Percentiles rank a stretch among this genome's conserved stretches.
Evolutionary conservation across 768 basidiomycete species (phyloP).

Genomic region (Melanogaster broomeanus): DNA sequence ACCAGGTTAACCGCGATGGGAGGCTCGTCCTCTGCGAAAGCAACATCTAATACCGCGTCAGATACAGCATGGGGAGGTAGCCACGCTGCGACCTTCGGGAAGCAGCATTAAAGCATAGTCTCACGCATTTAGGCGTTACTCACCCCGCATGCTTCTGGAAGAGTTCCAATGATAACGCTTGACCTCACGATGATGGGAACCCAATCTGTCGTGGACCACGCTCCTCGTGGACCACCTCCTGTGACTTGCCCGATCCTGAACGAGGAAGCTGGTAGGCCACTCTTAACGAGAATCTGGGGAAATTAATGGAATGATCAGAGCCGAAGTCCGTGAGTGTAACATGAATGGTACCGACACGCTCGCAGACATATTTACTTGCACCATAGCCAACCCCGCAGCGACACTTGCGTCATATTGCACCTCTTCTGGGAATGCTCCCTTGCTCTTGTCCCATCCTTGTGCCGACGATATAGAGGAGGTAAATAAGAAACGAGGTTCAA

Average conservation of each 20-base stretch:
- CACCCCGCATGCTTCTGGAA: slow-evolving; percentile 34
- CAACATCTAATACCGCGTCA: slow-evolving; percentile 27
- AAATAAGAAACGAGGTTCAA: slow-evolving; percentile 42
- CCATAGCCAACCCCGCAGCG: slow-evolving; percentile 38
- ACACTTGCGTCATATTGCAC: slow-evolving; percentile 23
- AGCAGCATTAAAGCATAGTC: not conserved
- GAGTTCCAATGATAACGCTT: slow-evolving; percentile 26
- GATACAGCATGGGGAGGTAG: slow-evolving; percentile 31
- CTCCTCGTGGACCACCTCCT: slow-evolving; percentile 34
- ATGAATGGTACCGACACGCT: slow-evolving; percentile 20
- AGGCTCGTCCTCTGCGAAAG: slow-evolving; percentile 19
- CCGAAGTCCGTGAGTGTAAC: not conserved
- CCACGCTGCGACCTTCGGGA: slow-evolving; percentile 27
- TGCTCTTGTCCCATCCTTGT: slow-evolving; percentile 12
- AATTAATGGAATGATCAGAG: not conserved
- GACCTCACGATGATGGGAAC: slow-evolving; percentile 40
- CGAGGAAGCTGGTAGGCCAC: slow-evolving; percentile 33
- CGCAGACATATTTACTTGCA: slow-evolving; percentile 31
- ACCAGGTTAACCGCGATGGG: slow-evolving; percentile 32
- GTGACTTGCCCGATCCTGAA: slow-evolving; percentile 41
- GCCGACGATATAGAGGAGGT: slow-evolving; percentile 38
- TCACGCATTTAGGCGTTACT: slow-evolving; percentile 2
- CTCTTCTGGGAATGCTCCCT: slow-evolving; percentile 34
- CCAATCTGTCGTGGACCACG: slow-evolving; percentile 40
- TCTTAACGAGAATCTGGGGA: slow-evolving; percentile 31